A percentile compares a stretch with the other conserved stretches of the same genome.
phyloP scores from a whole-genome alignment of 148 eudicot species.

The Suaeda aralocaspica region DNA sequence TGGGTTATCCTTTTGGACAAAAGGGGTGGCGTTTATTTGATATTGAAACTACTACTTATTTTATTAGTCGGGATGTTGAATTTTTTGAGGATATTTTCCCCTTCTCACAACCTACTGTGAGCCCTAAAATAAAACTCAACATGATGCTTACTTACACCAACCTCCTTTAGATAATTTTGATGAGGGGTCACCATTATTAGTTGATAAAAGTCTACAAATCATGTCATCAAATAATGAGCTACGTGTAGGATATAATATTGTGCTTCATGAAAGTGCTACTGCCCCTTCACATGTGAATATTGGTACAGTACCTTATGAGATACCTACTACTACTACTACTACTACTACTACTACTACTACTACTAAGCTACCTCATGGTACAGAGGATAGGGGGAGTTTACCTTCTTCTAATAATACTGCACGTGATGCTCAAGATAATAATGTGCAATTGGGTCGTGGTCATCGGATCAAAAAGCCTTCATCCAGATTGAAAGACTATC shows the following conservation, averaged over 20 bases:
- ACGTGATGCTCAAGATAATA: too few relatives aligned
- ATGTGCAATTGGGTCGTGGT: neutral
- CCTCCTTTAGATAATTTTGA: neutral
- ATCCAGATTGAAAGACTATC: neutral
- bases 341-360: neutral
- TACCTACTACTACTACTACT: too few relatives aligned
- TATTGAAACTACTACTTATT: neutral
- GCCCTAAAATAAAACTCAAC: neutral
- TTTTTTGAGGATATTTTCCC: neutral
- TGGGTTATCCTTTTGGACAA: neutral
- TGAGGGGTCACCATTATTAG: too few relatives aligned
- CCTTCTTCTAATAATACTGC: neutral
- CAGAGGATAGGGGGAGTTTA: neutral
- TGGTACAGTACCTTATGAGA: too few relatives aligned
- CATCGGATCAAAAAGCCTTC: neutral
- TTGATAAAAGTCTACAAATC: too few relatives aligned
- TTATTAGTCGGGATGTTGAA: neutral
- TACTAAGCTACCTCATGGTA: neutral
- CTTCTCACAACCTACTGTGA: neutral
- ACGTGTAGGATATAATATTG: too few relatives aligned
- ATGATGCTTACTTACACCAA: neutral
- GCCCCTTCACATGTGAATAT: too few relatives aligned
- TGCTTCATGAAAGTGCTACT: too few relatives aligned
- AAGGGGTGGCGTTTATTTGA: neutral
- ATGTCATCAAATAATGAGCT: too few relatives aligned